Percentiles rank a stretch among this genome's conserved stretches.
Conservation (phyloP, 805 yeast species). For the Candida anglica region DNA sequence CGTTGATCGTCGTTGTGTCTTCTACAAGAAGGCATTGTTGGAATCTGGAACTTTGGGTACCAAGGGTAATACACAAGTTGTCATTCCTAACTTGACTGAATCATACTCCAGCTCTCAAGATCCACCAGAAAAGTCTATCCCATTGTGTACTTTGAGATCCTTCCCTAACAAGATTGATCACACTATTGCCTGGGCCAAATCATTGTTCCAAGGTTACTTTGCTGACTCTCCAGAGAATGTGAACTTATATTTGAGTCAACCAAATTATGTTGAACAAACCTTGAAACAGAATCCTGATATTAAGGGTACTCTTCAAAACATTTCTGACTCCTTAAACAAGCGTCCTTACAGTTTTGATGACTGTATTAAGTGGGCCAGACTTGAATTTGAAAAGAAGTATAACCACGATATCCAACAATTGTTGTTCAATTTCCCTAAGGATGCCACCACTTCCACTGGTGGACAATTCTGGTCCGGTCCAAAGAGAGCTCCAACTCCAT, state of each 20-base stretch:
- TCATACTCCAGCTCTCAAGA: constrained; percentile 95
- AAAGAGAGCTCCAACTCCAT: constrained; percentile 91
- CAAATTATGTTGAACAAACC: constrained; percentile 87
- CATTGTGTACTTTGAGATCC: constrained; percentile 93
- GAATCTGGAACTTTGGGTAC: constrained; percentile 98
- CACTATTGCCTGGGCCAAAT: constrained; percentile 99
- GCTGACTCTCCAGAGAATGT: constrained; percentile 91
- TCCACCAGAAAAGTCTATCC: constrained; percentile 98
- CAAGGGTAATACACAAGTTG: constrained; percentile 96
- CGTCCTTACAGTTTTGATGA: constrained; percentile 91
- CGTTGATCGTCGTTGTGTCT: constrained; percentile 95
- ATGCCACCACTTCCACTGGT: constrained; percentile 85
- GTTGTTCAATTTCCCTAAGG: constrained; percentile 90
- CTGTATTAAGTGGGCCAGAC: constrained; percentile 92
- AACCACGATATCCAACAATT: constrained; percentile 85
- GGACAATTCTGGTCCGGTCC: constrained; percentile 98
- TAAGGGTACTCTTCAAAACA: constrained; percentile 79
- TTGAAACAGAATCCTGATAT: constrained; percentile 91
- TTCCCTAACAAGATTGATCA: constrained; percentile 98
- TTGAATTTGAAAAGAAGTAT: constrained; percentile 81
- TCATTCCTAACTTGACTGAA: constrained; percentile 90
- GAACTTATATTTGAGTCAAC: constrained; percentile 84
- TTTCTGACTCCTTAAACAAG: constrained; percentile 61
- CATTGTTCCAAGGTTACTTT: constrained; percentile 88
- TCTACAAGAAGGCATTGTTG: constrained; percentile 82